phyloP scores from a whole-genome alignment of 768 basidiomycete species.

The Phylloporus rhodoxanthus region DNA sequence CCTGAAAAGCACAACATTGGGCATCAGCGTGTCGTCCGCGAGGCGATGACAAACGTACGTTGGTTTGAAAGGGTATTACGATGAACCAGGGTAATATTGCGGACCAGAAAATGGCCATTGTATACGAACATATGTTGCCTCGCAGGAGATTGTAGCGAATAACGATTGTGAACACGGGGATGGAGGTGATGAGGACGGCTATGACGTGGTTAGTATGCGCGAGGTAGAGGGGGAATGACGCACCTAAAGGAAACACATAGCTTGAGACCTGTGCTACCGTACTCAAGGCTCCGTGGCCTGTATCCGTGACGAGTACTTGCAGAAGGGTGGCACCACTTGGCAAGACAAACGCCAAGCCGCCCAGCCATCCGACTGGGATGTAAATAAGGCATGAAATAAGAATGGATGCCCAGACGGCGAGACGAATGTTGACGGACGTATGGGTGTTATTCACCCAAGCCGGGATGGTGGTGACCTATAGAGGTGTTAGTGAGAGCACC shows the following conservation, averaged over 20 bases:
- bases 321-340: constrained; percentile 11
- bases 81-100: constrained; percentile 21
- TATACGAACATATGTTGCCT: constrained; percentile 22
- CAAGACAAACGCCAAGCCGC: constrained; percentile 11
- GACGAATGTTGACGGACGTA: constrained; percentile 18
- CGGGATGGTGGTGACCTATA: constrained; percentile 20
- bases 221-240: neutral
- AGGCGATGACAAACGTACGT: constrained; percentile 5
- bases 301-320: constrained; percentile 11
- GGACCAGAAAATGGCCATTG: constrained; percentile 21
- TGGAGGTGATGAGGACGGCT: constrained; percentile 24
- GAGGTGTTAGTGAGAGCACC: neutral
- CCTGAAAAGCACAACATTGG: constrained; percentile 2
- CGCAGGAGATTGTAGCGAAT: constrained; percentile 23
- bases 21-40: neutral
- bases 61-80: constrained; percentile 23
- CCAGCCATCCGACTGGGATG: constrained; percentile 21
- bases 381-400: constrained; percentile 23
- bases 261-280: constrained; percentile 12
- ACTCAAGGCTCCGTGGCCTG: constrained; percentile 1
- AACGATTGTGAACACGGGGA: constrained; percentile 22
- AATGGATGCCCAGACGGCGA: constrained; percentile 19
- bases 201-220: neutral
- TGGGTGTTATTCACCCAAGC: constrained; percentile 25
- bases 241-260: constrained; percentile 20